Evolutionary conservation across 257 asterid genomes (phyloP).

Genomic region (Pogostemon cablin): DNA sequence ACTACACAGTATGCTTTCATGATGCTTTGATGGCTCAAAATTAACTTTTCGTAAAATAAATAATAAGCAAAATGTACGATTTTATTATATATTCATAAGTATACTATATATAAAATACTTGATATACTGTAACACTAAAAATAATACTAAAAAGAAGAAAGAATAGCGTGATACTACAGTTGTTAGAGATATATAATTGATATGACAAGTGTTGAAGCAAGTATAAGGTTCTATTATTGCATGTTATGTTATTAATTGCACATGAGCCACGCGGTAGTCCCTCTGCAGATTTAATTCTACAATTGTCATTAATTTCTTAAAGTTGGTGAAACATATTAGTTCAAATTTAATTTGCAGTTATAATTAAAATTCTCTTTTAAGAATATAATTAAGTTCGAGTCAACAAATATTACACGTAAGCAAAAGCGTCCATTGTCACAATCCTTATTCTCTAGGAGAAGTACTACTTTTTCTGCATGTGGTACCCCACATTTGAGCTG

Average conservation of each 20-base stretch:
- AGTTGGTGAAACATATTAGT: background rate
- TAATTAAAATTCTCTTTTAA: background rate
- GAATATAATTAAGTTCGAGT: slow-evolving; percentile 32
- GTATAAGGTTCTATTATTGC: background rate
- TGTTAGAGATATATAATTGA: no score
- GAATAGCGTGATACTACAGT: no score
- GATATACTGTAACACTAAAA: no score
- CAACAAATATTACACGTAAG: slow-evolving; percentile 28
- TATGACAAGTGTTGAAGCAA: no score
- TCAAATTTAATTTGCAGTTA: background rate
- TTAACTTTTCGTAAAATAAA: no score
- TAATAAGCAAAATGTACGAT: no score
- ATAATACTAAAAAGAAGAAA: no score
- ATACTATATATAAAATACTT: no score
- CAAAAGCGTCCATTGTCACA: slow-evolving; percentile 25
- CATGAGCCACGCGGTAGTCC: background rate
- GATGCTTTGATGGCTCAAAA: no score
- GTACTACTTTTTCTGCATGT: slow-evolving; percentile 22
- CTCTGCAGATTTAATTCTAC: background rate
- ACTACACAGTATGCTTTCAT: no score
- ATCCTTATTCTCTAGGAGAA: background rate
- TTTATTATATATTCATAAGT: no score
- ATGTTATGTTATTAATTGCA: background rate
- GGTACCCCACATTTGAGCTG: slow-evolving; percentile 33
- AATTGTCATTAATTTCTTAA: background rate